Base-by-base conservation (phyloP, 192 early-diverging fungal genomes). In the Lobosporangium transversale region DNA sequence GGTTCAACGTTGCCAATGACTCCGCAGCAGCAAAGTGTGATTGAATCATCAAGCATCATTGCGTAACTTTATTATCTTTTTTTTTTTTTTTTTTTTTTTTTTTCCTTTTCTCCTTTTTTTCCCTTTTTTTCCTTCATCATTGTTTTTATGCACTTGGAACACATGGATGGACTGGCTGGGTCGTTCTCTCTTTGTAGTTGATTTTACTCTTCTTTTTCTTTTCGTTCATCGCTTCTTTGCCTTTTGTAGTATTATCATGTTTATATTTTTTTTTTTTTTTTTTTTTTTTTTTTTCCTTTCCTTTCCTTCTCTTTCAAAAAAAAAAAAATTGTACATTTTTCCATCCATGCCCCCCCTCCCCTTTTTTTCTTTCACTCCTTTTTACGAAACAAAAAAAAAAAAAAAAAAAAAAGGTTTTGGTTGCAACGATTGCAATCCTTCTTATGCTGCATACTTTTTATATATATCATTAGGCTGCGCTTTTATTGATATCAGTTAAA, bases 1-100 rank as follows among this genome's bases (percentile, higher is more conserved):
- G 73, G 73, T 0, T 71, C 60, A 5, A 70, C 64, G 3, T 44
- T 73, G 36, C 68, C 69, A 1, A 50, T 80, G 36, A 73, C 79
- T 17, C 68, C 79, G 9, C 70, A 70, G 37, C 69, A 71, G 36
- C 67, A 70, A 32, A 37, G 51, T 8, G 60, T 70, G 35, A 65
- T 70, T 30, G 73, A 76, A 26, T 60, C 58, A 14, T 67, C 68
- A 3, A 71, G 69, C 37, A 49, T 71, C 36, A 23, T 63, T 20
- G 60, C 52, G 57, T 71, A 50, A 48, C n/a, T 6, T 43, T 10
- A 31, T 32, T 27, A 48, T 26, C 23, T 47, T 30, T 21, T 33
- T n/a, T 30, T 27, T 42, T 55, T 43, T 56, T n/a, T 24, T 42
- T 50, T 17, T 50, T 50, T 24, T 6, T 30, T 33, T 6, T 33